Percentiles rank a stretch among this genome's conserved stretches.
Conservation (phyloP, 495 filamentous ascomycete species). For the Penicillium bovifimosum region DNA sequence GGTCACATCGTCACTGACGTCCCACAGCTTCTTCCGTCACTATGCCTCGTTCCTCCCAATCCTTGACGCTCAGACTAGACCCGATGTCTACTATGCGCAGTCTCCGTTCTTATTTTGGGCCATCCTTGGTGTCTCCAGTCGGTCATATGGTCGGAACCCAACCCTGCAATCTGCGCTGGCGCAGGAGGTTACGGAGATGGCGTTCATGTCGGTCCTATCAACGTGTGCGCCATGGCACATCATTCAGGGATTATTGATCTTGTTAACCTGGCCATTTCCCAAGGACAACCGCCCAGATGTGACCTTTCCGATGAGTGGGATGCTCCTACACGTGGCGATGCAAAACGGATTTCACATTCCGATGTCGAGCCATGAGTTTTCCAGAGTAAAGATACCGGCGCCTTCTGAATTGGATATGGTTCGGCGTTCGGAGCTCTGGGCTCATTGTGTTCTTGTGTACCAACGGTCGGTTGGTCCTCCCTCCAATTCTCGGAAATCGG, state of each 20-base stretch:
- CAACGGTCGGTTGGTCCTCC: slow-evolving; percentile 25
- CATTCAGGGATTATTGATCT: slow-evolving; percentile 44
- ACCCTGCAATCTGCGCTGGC: slow-evolving; percentile 37
- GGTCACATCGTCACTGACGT: slow-evolving; percentile 1
- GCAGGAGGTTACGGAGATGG: slow-evolving; percentile 40
- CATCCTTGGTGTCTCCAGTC: slow-evolving; percentile 38
- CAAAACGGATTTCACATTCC: slow-evolving; percentile 47
- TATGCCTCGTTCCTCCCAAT: slow-evolving; percentile 45
- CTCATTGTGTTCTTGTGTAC: slow-evolving; percentile 38
- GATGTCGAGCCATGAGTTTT: slow-evolving; percentile 46
- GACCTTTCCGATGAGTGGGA: slow-evolving; percentile 37
- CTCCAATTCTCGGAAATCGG: not conserved
- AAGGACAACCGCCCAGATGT: slow-evolving; percentile 39
- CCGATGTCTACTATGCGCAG: slow-evolving; percentile 39
- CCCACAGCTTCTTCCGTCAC: slow-evolving; percentile 39
- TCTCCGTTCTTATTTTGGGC: slow-evolving; percentile 50
- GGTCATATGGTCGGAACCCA: slow-evolving; percentile 36
- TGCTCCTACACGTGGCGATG: slow-evolving; percentile 44
- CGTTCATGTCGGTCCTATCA: slow-evolving; percentile 36
- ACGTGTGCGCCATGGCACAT: slow-evolving; percentile 38
- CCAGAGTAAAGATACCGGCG: slow-evolving; percentile 28
- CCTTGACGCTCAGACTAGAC: slow-evolving; percentile 32
- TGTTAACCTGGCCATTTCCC: slow-evolving; percentile 48
- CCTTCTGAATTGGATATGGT: slow-evolving; percentile 33
- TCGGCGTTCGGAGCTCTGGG: slow-evolving; percentile 41